A percentile compares a stretch with the other conserved stretches of the same genome.
Conservation (phyloP, 768 basidiomycete species). For the Gymnopilus junonius region DNA sequence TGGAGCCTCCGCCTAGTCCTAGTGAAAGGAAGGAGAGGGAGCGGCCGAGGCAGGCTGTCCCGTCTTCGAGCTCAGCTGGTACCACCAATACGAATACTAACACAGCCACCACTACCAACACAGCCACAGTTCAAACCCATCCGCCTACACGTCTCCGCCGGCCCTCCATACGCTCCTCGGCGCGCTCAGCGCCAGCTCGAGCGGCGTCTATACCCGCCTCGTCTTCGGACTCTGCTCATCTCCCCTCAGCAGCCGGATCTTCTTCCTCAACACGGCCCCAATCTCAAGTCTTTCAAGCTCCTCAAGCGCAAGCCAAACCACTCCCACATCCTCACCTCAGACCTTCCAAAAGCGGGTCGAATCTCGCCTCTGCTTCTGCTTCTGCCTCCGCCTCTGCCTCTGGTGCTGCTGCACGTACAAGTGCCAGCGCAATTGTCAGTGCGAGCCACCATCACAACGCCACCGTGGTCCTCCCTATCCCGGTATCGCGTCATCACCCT, state of each 20-base stretch:
- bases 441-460: too few relatives aligned
- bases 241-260: slow-evolving; percentile 26
- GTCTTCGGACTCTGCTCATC: neutral
- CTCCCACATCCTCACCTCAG: slow-evolving; percentile 49
- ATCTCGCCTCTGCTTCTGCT: slow-evolving; percentile 18
- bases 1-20: slow-evolving; percentile 49
- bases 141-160: slow-evolving; percentile 57
- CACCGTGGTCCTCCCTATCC: slow-evolving; percentile 24
- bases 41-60: slow-evolving; percentile 24
- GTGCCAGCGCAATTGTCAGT: neutral
- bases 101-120: slow-evolving; percentile 8
- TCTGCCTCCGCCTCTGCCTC: too few relatives aligned
- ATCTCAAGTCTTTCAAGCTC: neutral
- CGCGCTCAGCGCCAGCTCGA: slow-evolving; percentile 37
- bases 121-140: too few relatives aligned
- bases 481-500: slow-evolving; percentile 29
- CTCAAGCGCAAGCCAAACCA: slow-evolving; percentile 37
- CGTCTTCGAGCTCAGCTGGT: neutral
- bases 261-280: slow-evolving; percentile 38
- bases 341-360: slow-evolving; percentile 15
- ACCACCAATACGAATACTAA: too few relatives aligned
- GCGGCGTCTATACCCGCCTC: neutral
- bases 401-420: slow-evolving; percentile 10
- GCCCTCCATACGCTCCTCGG: slow-evolving; percentile 55
- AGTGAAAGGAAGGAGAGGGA: slow-evolving; percentile 50